Evolutionary conservation across 768 basidiomycete species (phyloP), one percentile per base, ranked within the genome.

Genomic region (Kwoniella dejecticola): DNA sequence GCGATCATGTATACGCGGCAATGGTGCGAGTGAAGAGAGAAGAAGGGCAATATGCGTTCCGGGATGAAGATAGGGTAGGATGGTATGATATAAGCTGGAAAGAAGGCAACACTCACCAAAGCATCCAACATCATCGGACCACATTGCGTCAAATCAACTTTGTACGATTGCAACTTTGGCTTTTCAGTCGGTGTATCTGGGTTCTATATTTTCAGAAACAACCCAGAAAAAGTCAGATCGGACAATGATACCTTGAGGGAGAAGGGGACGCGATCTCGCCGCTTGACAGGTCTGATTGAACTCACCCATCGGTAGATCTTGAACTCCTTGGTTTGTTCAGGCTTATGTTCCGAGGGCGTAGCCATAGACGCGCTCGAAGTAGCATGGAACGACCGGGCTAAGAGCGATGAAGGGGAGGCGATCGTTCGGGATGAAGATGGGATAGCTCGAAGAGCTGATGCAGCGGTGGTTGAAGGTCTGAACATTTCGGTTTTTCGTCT

Each of bases 301-400:
- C 86, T 63, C 60, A 91, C 91, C 92, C 96, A 99, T 79, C 96
- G 90, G 82, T 99, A 99, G 68, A 99, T 93, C 84, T 94, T 90
- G 84, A 99, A 97, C 80, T 93, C 89, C 82, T 98, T 98, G 72
- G 88, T 82, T 69, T 67, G 44, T 6, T 67, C 64, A 7, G 64
- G 62, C 12, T 72, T 71, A 38, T 58, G 64, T 44, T 62, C 66
- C 2, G 60, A 46, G 7, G 60, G 64, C 19, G 52, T 69, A 47
- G 60, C 54, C 17, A 71, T 66, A 27, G 63, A 48, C 23, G 74
- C 74, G 44, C 67, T 66, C n/a, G 57, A 30, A 7, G 52, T 44
- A 40, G 61, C 61, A 44, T 62, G 60, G 52, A 62, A 62, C 13
- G 60, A 52, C 55, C 60, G n/a, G 38, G 29, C 24, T 36, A 23